Evolutionary conservation across 208 protist genomes (phyloP).

Genomic region (Trypanosoma grayi): DNA sequence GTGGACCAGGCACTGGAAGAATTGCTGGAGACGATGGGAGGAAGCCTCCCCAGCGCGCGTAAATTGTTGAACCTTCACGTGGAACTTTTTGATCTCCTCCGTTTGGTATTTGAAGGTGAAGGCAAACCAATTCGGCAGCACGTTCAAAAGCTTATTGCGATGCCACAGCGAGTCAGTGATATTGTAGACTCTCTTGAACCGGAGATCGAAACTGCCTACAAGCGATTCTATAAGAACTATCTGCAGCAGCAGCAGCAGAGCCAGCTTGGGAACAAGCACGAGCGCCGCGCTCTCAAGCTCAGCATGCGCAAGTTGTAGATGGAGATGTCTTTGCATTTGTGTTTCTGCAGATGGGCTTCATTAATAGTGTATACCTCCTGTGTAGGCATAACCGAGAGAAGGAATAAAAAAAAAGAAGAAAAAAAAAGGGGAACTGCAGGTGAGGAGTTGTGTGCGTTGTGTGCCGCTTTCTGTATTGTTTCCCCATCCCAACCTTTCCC

Average conservation of each 20-base stretch:
- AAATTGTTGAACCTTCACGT: slow-evolving; percentile 81
- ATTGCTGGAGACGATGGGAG: slow-evolving; percentile 59
- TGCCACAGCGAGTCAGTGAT: slow-evolving; percentile 73
- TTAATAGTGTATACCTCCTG: background rate
- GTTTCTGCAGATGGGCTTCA: background rate
- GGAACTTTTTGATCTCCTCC: slow-evolving; percentile 77
- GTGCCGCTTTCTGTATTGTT: too few species aligned
- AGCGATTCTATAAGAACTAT: slow-evolving; percentile 69
- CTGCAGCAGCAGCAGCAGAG: slow-evolving; percentile 22
- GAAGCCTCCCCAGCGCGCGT: slow-evolving; percentile 58
- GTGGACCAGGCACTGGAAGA: slow-evolving; percentile 71
- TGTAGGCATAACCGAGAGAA: background rate
- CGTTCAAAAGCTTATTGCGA: slow-evolving; percentile 63
- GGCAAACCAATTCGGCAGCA: slow-evolving; percentile 57
- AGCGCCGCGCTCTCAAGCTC: slow-evolving; percentile 24
- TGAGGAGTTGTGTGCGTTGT: too few species aligned
- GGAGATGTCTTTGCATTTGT: background rate
- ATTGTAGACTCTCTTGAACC: slow-evolving; percentile 75
- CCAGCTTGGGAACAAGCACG: slow-evolving; percentile 20
- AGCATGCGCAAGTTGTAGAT: slow-evolving; percentile 20
- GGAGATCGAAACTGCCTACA: slow-evolving; percentile 74
- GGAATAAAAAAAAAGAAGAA: background rate
- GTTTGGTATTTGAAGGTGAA: slow-evolving; percentile 64
- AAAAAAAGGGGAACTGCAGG: background rate
- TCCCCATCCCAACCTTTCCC: too few species aligned